These are phyloP conservation scores for Curvularia lunata DNA, from an alignment of 2,329 filamentous ascomycete genomes.

Conservation along the genomic window DNA sequence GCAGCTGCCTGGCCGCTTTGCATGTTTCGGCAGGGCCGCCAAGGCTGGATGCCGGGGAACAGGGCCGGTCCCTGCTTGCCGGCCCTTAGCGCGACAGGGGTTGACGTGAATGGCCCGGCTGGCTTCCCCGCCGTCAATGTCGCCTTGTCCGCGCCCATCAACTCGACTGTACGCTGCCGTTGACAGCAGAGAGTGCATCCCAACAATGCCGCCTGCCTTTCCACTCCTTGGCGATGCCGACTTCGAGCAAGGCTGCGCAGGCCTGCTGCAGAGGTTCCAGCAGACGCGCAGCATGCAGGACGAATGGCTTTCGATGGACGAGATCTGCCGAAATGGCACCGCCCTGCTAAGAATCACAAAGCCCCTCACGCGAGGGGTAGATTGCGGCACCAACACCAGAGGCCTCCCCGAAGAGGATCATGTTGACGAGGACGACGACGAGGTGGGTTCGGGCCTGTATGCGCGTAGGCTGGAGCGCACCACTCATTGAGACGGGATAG, in stretches of 20 bases:
- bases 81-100: background rate
- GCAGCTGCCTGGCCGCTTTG: conserved; percentile 22
- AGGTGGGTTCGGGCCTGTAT: conserved; percentile 12
- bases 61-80: conserved; percentile 4
- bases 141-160: no score
- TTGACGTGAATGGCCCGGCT: conserved; percentile 6
- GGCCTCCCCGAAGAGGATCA: conserved; percentile 6
- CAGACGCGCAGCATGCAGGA: conserved; percentile 21
- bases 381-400: background rate
- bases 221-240: conserved; percentile 38
- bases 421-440: conserved; percentile 29
- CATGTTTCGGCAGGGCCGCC: conserved; percentile 26
- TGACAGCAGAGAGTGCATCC: background rate
- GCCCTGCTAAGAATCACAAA: conserved; percentile 33
- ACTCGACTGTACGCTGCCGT: background rate
- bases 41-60: conserved; percentile 17
- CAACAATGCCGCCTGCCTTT: conserved; percentile 27
- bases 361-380: conserved; percentile 11
- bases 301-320: conserved; percentile 35
- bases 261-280: conserved; percentile 26
- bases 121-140: background rate
- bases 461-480: background rate
- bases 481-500: conserved; percentile 20
- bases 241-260: conserved; percentile 38
- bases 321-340: conserved; percentile 17